Conservation (phyloP, 805 yeast species). For the Kluyveromyces wickerhamii region DNA sequence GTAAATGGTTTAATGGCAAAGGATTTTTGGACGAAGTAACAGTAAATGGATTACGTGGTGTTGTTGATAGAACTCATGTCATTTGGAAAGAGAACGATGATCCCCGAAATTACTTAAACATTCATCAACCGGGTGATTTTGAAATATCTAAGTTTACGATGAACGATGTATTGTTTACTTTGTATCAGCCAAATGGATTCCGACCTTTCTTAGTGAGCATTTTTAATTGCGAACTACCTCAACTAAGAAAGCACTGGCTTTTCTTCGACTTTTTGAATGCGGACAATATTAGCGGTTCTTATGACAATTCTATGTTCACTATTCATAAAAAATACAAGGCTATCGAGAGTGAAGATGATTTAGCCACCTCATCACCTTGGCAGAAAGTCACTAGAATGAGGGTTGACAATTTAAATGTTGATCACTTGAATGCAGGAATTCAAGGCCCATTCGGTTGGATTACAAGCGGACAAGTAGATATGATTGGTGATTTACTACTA, state of each 20-base stretch:
- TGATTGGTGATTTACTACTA: slow-evolving; percentile 83
- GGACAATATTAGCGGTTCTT: slow-evolving; percentile 78
- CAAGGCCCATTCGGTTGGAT: slow-evolving; percentile 99
- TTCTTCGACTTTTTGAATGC: slow-evolving; percentile 83
- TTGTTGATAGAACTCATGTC: slow-evolving; percentile 85
- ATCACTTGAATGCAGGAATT: slow-evolving; percentile 83
- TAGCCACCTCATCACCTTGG: slow-evolving; percentile 34
- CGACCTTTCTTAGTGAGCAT: slow-evolving; percentile 81
- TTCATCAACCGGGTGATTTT: slow-evolving; percentile 81
- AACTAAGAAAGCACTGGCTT: slow-evolving; percentile 86
- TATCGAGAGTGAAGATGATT: slow-evolving; percentile 12
- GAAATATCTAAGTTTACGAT: slow-evolving; percentile 76
- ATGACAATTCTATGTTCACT: slow-evolving; percentile 89
- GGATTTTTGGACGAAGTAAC: slow-evolving; percentile 81
- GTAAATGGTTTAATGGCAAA: slow-evolving; percentile 82
- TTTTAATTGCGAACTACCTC: slow-evolving; percentile 75
- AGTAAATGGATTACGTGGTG: slow-evolving; percentile 81
- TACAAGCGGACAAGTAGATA: slow-evolving; percentile 81
- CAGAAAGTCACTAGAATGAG: slow-evolving; percentile 66
- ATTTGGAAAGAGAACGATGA: slow-evolving; percentile 75
- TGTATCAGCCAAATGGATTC: slow-evolving; percentile 73
- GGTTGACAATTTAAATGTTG: slow-evolving; percentile 77
- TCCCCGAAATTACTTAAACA: slow-evolving; percentile 70
- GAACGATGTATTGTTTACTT: slow-evolving; percentile 77
- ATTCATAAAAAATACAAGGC: slow-evolving; percentile 49